Evolutionary conservation across 2,329 filamentous ascomycete species (phyloP).

Genomic region (Chaetoscypha palmicola): DNA sequence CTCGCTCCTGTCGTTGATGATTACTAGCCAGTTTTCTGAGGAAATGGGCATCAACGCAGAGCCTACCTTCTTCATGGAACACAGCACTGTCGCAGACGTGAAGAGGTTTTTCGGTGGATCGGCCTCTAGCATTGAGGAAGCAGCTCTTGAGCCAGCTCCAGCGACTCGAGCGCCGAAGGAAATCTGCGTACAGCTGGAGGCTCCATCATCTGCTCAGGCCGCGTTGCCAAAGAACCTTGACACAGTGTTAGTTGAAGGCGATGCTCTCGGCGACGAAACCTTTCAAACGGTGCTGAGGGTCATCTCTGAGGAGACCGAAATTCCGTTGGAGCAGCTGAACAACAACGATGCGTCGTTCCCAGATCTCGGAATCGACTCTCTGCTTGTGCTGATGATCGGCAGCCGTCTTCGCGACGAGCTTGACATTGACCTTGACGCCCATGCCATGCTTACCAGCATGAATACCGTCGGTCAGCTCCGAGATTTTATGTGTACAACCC

Average conservation of each 20-base stretch:
- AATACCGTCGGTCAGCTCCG: not conserved
- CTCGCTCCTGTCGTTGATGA: not conserved
- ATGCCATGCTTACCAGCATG: not conserved
- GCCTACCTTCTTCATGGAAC: not conserved
- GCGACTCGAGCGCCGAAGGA: too few relatives aligned
- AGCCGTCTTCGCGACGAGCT: not conserved
- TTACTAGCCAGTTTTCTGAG: not conserved
- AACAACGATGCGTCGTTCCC: not conserved
- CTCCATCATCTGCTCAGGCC: too few relatives aligned
- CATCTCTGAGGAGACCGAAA: not conserved
- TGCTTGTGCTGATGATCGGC: not conserved
- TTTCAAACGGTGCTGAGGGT: not conserved
- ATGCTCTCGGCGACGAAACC: too few relatives aligned
- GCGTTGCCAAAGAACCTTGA: too few relatives aligned
- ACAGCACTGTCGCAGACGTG: too few relatives aligned
- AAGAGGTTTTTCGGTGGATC: too few relatives aligned
- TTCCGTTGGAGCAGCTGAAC: not conserved
- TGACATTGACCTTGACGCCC: not conserved
- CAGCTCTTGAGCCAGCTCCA: too few relatives aligned
- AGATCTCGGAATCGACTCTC: not conserved
- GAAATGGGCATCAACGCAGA: not conserved
- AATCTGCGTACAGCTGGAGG: too few relatives aligned
- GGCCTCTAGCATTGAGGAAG: too few relatives aligned
- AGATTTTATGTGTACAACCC: too few relatives aligned
- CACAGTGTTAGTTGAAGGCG: too few relatives aligned